These are phyloP conservation scores for Alternaria sp. DNA, from an alignment of 2,329 filamentous ascomycete species.

Conservation along the genomic window DNA sequence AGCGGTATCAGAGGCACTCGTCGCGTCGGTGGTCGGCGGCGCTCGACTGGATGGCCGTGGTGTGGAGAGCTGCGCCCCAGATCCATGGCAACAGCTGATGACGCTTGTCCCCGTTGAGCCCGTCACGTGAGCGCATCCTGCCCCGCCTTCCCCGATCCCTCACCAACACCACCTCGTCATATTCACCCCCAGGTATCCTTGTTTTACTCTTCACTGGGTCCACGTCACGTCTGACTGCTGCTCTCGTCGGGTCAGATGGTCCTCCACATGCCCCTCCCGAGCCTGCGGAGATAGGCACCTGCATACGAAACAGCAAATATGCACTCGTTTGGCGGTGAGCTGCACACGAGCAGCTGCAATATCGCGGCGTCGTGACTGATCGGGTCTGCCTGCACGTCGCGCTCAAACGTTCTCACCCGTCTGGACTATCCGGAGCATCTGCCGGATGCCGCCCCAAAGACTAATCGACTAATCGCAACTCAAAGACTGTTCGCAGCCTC, in stretches of 20 bases:
- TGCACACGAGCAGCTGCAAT: conserved; percentile 21
- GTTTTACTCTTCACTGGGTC: conserved; percentile 13
- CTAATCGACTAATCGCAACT: neutral
- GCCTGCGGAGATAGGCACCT: conserved; percentile 8
- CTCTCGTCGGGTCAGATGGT: neutral
- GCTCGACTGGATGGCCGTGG: conserved; percentile 17
- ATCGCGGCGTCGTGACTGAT: neutral
- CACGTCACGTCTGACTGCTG: conserved; percentile 24
- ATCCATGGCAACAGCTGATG: conserved; percentile 22
- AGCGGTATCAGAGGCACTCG: neutral
- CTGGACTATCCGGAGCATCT: neutral
- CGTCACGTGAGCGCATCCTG: conserved; percentile 21
- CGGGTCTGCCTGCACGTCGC: neutral
- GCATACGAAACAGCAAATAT: conserved; percentile 1
- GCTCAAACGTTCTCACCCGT: neutral
- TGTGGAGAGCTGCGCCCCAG: conserved; percentile 18
- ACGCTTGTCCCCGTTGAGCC: conserved; percentile 9
- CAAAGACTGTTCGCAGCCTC: conserved; percentile 12
- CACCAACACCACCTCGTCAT: conserved; percentile 3
- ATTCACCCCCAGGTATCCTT: neutral
- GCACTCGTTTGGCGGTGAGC: conserved; percentile 18
- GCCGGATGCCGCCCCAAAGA: conserved; percentile 3
- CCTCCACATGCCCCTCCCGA: neutral
- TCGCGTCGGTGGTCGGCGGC: conserved; percentile 24
- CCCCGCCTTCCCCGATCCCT: conserved; percentile 1